phyloP scores from a whole-genome alignment of 1,139 yeast genomes.

The Taphrina sp. region DNA sequence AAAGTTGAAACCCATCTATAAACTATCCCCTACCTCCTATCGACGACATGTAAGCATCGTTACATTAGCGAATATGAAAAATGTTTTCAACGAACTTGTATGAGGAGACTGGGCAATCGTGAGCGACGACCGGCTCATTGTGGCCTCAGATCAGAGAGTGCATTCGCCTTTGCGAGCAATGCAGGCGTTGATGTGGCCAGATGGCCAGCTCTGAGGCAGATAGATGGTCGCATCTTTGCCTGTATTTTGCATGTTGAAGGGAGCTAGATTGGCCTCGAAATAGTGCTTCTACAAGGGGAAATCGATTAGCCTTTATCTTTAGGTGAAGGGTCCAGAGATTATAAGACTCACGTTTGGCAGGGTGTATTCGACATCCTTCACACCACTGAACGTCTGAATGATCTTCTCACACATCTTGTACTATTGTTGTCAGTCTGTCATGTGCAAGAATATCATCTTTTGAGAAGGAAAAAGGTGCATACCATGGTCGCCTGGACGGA shows the following conservation, averaged over 20 bases:
- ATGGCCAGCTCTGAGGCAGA: constrained; percentile 90
- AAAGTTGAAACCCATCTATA: no score
- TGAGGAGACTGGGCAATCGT: no score
- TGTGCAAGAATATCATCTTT: no score
- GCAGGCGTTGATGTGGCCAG: constrained; percentile 82
- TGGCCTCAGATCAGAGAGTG: no score
- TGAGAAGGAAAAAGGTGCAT: no score
- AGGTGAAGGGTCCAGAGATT: neutral
- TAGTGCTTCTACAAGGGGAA: constrained; percentile 68
- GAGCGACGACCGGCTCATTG: no score
- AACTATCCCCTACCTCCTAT: no score
- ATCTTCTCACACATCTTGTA: constrained; percentile 81
- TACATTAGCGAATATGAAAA: no score
- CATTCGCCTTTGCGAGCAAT: constrained; percentile 69
- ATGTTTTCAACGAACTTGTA: no score
- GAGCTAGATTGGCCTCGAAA: constrained; percentile 70
- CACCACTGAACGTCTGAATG: constrained; percentile 55
- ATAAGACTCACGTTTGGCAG: constrained; percentile 60
- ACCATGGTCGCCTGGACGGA: constrained; percentile 91
- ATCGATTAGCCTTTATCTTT: neutral
- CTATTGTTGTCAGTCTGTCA: no score
- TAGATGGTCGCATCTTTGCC: constrained; percentile 68
- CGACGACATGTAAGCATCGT: no score
- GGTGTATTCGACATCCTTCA: constrained; percentile 64
- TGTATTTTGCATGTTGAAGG: constrained; percentile 67